Base-by-base conservation (phyloP, 1,139 yeast species). In the Schizosaccharomyces versatilis region DNA sequence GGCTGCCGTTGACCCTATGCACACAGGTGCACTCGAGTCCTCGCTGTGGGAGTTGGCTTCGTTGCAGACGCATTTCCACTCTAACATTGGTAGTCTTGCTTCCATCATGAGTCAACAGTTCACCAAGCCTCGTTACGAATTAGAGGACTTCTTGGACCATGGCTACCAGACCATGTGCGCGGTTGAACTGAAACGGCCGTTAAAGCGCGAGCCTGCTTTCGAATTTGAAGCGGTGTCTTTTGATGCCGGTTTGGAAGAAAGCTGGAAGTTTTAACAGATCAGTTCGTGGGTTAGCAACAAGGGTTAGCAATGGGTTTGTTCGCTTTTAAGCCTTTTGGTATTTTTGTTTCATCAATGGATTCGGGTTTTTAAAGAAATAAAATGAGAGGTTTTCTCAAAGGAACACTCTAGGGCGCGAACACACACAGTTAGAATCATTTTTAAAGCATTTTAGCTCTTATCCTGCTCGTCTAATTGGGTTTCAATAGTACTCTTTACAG, bases 131-230 rank as follows among this genome's bases (percentile, higher is more conserved):
- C 76, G 76, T 62, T 90, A 93, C 67, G 83, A 84, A 64, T 73
- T 90, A 72, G 98, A 90, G 65, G 98, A 90, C 67, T 90, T 90
- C 69, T 70, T 90, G 64, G 95, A 88, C 67, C 90, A 95, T 85
- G 80, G 81, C 56, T 90, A 88, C 65, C 71, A 73, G 56, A 75
- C 86, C 9, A 73, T 90, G 59, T 67, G 86, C 62, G 82, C 79
- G 36, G 80, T 85, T 60, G 98, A 90, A 66, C 70, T 75, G 58
- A 73, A 73, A 24, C 81, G 94, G 67, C 80, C 70, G 60, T 73
- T 84, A 63, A 81, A 79, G 64, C 74, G 77, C 3, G 75, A 77
- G 61, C 84, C 94, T 3, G 85, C 94, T 0, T 68, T 86, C 54
- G 97, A 90, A 65, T 83, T 75, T 64, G 95, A 44, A 14, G 32